Conservation (phyloP, 2,329 filamentous ascomycete genomes). For the Diplocarpon mali region DNA sequence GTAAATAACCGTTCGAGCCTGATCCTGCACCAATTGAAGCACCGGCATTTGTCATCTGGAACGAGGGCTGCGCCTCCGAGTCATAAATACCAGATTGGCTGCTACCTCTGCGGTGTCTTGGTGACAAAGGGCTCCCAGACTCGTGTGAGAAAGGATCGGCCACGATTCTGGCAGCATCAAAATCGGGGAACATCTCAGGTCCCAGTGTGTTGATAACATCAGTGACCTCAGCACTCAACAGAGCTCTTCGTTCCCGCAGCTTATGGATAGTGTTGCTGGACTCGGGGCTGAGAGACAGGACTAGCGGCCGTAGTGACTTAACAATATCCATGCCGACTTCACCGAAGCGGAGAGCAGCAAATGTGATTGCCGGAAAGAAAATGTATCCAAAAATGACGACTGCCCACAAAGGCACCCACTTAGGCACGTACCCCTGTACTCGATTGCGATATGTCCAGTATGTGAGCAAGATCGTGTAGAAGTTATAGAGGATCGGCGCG, state of each 20-base stretch:
- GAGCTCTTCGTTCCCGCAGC: constrained; percentile 59
- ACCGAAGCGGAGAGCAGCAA: constrained; percentile 85
- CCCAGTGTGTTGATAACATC: constrained; percentile 90
- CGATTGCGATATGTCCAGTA: constrained; percentile 73
- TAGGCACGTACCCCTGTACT: constrained; percentile 69
- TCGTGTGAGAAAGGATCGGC: constrained; percentile 36
- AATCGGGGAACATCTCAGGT: constrained; percentile 95
- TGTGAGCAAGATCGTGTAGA: constrained; percentile 66
- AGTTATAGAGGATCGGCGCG: constrained; percentile 69
- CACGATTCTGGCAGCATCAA: constrained; percentile 65
- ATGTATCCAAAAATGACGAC: constrained; percentile 66
- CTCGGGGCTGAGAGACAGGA: constrained; percentile 74
- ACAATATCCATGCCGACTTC: constrained; percentile 99
- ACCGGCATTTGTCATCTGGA: constrained; percentile 16
- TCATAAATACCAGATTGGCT: constrained; percentile 33
- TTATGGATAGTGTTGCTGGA: constrained; percentile 76
- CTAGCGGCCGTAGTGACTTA: constrained; percentile 82
- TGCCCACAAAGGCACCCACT: constrained; percentile 68
- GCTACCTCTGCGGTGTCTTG: constrained; percentile 35
- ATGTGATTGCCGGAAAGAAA: constrained; percentile 79
- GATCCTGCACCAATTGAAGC: constrained; percentile 24
- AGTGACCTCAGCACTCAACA: constrained; percentile 73
- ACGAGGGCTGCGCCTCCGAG: constrained; percentile 22
- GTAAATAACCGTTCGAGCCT: constrained; percentile 33
- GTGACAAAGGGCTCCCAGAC: constrained; percentile 17